phyloP scores from a whole-genome alignment of 2,329 filamentous ascomycete genomes.

The Fusarium sp. region DNA sequence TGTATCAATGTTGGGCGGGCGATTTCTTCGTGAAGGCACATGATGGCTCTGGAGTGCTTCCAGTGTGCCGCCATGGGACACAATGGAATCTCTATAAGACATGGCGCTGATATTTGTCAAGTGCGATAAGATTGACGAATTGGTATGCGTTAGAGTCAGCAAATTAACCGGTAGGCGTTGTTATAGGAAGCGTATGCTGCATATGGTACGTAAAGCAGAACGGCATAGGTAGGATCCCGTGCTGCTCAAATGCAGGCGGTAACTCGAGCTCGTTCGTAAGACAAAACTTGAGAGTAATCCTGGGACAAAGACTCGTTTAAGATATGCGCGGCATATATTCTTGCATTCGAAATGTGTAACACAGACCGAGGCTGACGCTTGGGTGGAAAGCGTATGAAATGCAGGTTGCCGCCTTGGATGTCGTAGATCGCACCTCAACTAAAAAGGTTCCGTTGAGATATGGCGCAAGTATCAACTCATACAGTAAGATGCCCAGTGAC shows the following conservation, averaged over 20 bases:
- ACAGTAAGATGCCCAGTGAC: slow-evolving; percentile 16
- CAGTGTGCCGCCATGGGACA: slow-evolving; percentile 43
- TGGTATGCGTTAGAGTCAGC: slow-evolving; percentile 17
- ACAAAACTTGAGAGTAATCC: slow-evolving; percentile 11
- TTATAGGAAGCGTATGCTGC: slow-evolving; percentile 22
- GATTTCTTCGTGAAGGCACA: slow-evolving; percentile 39
- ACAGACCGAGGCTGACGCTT: slow-evolving; percentile 9
- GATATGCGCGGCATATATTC: slow-evolving; percentile 28
- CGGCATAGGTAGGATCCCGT: slow-evolving; percentile 33
- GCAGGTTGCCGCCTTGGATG: slow-evolving; percentile 32
- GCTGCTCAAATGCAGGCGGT: slow-evolving; percentile 20
- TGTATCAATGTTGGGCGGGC: slow-evolving; percentile 45
- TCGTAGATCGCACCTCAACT: slow-evolving; percentile 31
- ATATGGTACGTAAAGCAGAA: slow-evolving; percentile 20
- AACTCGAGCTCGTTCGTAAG: slow-evolving; percentile 21
- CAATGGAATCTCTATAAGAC: slow-evolving; percentile 46
- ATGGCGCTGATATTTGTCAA: slow-evolving; percentile 18
- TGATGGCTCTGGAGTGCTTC: slow-evolving; percentile 46
- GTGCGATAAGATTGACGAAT: neutral
- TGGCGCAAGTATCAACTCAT: slow-evolving; percentile 27
- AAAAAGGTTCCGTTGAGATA: slow-evolving; percentile 33
- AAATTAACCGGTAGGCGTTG: slow-evolving; percentile 26
- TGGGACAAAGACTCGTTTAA: slow-evolving; percentile 28
- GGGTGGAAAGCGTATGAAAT: slow-evolving; percentile 37
- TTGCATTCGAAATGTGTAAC: slow-evolving; percentile 31